Conservation (phyloP, 768 basidiomycete species). For the Boletus tylopilopsis region DNA sequence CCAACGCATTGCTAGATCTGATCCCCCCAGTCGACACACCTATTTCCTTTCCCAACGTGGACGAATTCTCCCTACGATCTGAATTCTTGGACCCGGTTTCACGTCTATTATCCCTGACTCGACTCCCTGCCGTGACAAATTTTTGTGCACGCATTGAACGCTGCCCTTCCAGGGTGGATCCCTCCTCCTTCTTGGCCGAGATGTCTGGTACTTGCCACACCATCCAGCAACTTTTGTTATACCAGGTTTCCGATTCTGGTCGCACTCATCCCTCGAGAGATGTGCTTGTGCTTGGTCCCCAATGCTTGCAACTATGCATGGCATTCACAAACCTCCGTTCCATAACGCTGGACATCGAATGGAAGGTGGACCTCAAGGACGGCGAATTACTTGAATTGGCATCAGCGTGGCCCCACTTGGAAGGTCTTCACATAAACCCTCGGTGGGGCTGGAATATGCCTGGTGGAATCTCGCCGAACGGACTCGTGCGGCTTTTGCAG, state of each 20-base stretch:
- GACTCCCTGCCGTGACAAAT: neutral
- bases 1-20: neutral
- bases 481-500: neutral
- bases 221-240: neutral
- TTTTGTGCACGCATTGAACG: neutral
- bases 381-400: constrained; percentile 1
- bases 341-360: neutral
- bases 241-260: neutral
- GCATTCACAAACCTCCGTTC: neutral
- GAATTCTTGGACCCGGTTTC: neutral
- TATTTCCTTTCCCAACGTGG: neutral
- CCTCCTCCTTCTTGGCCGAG: neutral
- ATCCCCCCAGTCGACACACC: neutral
- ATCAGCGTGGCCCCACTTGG: constrained; percentile 7
- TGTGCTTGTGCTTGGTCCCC: neutral
- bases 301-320: constrained; percentile 1
- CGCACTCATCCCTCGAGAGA: neutral
- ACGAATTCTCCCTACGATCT: neutral
- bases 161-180: neutral
- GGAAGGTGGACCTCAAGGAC: neutral
- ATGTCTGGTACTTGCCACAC: neutral
- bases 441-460: constrained; percentile 3
- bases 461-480: constrained; percentile 2
- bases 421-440: neutral
- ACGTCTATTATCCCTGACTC: neutral